Evolutionary conservation across 768 basidiomycete genomes (phyloP).

Genomic region (Mrakia frigida): DNA sequence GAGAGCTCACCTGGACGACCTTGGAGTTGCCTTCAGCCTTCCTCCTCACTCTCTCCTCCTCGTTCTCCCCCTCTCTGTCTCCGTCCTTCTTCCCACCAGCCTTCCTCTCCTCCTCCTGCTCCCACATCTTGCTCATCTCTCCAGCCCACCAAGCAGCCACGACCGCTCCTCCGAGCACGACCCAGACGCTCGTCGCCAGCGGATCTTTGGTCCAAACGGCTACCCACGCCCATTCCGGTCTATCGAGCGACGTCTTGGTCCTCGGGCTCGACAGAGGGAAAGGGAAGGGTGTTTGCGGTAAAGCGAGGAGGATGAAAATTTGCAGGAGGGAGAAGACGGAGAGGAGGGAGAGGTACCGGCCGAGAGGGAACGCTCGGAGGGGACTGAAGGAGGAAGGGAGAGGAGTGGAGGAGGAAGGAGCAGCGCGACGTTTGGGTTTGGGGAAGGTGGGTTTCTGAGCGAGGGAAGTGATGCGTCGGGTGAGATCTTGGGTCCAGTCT

Average conservation of each 20-base stretch:
- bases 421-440: slow-evolving; percentile 6
- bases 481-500: neutral
- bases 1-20: slow-evolving; percentile 25
- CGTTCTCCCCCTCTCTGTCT: neutral
- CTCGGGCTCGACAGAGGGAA: slow-evolving; percentile 36
- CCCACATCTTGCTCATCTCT: slow-evolving; percentile 58
- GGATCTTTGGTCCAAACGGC: slow-evolving; percentile 62
- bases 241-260: slow-evolving; percentile 35
- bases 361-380: slow-evolving; percentile 17
- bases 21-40: slow-evolving; percentile 5
- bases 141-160: slow-evolving; percentile 67
- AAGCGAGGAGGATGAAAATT: slow-evolving; percentile 59
- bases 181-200: slow-evolving; percentile 55
- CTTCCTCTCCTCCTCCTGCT: slow-evolving; percentile 12
- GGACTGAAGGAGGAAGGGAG: neutral
- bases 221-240: slow-evolving; percentile 67
- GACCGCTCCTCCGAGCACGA: slow-evolving; percentile 52
- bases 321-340: slow-evolving; percentile 65
- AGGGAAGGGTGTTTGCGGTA: slow-evolving; percentile 58
- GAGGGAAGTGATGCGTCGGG: neutral
- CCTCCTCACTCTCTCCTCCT: slow-evolving; percentile 22
- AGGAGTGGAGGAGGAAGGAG: neutral
- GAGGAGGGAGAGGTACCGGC: slow-evolving; percentile 51
- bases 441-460: slow-evolving; percentile 10
- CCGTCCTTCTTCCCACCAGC: neutral